A percentile compares a stretch with the other conserved stretches of the same genome.
Conservation (phyloP, 23 red algal species). For the Gracilaria vermiculophylla region DNA sequence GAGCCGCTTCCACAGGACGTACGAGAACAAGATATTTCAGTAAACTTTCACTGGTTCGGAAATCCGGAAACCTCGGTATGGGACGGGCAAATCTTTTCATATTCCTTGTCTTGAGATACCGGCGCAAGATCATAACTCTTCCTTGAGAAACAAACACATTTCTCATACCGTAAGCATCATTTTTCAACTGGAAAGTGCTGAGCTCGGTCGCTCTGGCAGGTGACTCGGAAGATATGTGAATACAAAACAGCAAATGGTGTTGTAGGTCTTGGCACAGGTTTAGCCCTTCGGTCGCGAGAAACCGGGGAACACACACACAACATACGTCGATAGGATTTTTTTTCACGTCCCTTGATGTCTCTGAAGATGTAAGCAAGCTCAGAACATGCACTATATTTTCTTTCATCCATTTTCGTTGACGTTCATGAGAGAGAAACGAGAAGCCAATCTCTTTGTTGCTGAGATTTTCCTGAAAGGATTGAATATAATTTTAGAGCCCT, state of each 20-base stretch:
- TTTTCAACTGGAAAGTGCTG: background rate
- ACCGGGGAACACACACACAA: background rate
- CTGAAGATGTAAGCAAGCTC: background rate
- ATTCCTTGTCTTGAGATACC: background rate
- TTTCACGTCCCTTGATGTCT: background rate
- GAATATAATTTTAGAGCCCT: background rate
- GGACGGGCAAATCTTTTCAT: background rate
- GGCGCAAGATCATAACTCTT: background rate
- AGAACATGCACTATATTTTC: background rate
- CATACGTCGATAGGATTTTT: background rate
- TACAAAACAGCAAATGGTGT: background rate
- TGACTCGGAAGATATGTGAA: conserved; percentile 2
- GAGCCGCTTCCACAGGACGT: background rate
- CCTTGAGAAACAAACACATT: conserved; percentile 18
- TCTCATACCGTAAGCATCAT: background rate
- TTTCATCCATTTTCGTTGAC: background rate
- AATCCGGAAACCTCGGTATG: background rate
- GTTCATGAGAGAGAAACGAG: background rate
- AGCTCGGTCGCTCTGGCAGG: conserved; percentile 2
- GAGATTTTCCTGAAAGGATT: background rate
- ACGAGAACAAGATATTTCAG: background rate
- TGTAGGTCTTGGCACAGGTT: background rate
- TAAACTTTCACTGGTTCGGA: background rate
- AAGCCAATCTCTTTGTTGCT: background rate
- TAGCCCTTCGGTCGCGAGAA: background rate